Evolutionary conservation across 1,284 basidiomycete species (phyloP).

Genomic region (Macrocybe sp.): DNA sequence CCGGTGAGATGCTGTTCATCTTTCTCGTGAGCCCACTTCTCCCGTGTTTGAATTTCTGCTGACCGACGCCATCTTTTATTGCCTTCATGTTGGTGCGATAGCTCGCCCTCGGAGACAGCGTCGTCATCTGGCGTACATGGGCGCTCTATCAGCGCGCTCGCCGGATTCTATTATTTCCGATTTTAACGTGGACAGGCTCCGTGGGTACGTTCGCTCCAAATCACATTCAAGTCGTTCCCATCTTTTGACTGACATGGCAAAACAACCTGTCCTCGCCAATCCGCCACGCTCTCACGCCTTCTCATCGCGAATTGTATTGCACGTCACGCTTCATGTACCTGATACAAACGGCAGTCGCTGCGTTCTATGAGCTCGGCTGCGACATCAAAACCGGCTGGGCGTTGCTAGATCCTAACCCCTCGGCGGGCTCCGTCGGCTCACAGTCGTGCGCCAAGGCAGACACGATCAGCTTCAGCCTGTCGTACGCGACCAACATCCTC

Average conservation of each 20-base stretch:
- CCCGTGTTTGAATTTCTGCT: neutral
- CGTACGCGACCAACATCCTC: constrained; percentile 23
- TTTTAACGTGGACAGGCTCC: constrained; percentile 21
- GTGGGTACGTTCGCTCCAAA: constrained; percentile 12
- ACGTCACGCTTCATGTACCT: neutral
- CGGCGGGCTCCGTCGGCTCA: constrained; percentile 20
- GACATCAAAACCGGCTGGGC: constrained; percentile 19
- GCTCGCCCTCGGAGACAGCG: constrained; percentile 22
- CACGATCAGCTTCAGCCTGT: constrained; percentile 24
- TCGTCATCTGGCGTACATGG: constrained; percentile 25
- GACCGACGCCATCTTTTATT: neutral
- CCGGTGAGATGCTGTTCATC: constrained; percentile 24
- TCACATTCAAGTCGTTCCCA: no score
- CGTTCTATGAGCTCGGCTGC: constrained; percentile 23
- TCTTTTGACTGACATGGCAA: no score
- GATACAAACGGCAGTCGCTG: constrained; percentile 12
- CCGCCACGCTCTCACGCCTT: no score
- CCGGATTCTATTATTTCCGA: constrained; percentile 15
- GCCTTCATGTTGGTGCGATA: constrained; percentile 1
- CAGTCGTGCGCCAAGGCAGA: constrained; percentile 20
- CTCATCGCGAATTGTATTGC: neutral
- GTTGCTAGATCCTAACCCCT: constrained; percentile 15
- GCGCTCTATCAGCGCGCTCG: constrained; percentile 15
- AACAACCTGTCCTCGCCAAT: no score
- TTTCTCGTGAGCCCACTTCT: constrained; percentile 17